Base-by-base conservation (phyloP, 306 rosid genomes). In the Trichosanthes cucumerina region DNA sequence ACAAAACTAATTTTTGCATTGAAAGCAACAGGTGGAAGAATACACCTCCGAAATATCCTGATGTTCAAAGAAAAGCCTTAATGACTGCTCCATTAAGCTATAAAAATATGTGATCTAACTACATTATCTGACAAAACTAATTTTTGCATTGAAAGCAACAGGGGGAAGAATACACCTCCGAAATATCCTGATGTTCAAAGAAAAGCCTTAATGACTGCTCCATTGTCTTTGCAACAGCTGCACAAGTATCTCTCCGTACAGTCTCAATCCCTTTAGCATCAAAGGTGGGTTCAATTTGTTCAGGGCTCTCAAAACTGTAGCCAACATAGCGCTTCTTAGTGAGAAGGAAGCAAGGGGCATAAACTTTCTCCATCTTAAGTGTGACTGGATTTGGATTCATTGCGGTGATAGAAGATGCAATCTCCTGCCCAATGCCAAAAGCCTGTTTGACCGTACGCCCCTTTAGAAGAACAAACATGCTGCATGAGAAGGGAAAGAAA, bases 181-280 rank as follows among this genome's bases (percentile, higher is more conserved):
- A 66, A 64, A 86, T 62, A 82, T 90, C 81, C 76, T 87, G 91
- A 86, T 82, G 91, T 86, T 92, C 93, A 86, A 94, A 94, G 54
- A 89, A 94, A 31, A 88, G 85, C 84, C 96, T 90, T 82, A 94
- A 80, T 74, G 98, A 94, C 85, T 86, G 88, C 82, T 94, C 97
- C 96, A 94, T 82, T 56, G 85, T 88, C 87, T 92, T 94, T 81
- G 95, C 87, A 86, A 94, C 97, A 78, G 98, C 96, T 71, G 79
- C 89, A 80, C 98, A 92, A 3, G 97, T 92, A 81, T 94, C 98
- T 85, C 98, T 88, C 77, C 98, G 93, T 78, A 94, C 92, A 58
- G 97, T 94, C 86, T 94, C 98, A 83, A 94, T 89, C 57, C 98
- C 98, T 82, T 94, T 94, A 68, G 98, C 98, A 87, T 94, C 98